phyloP scores from a whole-genome alignment of 2,329 filamentous ascomycete genomes.

The Orbilia oligospora region DNA sequence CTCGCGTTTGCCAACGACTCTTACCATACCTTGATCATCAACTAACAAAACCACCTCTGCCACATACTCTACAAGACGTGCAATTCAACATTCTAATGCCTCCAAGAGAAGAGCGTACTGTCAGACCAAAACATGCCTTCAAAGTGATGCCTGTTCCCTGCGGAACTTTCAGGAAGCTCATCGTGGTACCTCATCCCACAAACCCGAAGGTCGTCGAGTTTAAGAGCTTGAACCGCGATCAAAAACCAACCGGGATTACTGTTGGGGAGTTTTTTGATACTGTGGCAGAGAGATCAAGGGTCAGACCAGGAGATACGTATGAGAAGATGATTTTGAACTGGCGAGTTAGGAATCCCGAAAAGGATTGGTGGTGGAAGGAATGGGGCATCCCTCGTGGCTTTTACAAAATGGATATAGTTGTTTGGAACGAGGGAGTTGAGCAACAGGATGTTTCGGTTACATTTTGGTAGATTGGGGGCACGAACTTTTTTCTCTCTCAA shows the following conservation, averaged over 20 bases:
- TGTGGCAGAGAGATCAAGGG: constrained; percentile 1
- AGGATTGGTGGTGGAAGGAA: constrained; percentile 19
- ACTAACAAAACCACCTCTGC: constrained; percentile 32
- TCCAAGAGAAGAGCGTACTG: background rate
- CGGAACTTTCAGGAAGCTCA: constrained; percentile 5
- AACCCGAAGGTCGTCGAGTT: background rate
- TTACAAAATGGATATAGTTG: constrained; percentile 10
- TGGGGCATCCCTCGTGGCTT: background rate
- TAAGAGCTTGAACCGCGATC: background rate
- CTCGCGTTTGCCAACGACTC: background rate
- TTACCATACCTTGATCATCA: constrained; percentile 13
- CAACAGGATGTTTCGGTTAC: background rate
- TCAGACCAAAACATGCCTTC: background rate
- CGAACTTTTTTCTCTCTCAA: too few relatives aligned
- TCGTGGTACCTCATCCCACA: background rate
- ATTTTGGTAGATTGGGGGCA: background rate
- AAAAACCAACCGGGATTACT: background rate
- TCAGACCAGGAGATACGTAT: background rate
- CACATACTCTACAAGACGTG: constrained; percentile 36
- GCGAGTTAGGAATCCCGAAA: constrained; percentile 3
- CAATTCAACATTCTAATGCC: constrained; percentile 8
- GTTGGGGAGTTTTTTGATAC: constrained; percentile 14
- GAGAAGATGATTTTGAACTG: constrained; percentile 1
- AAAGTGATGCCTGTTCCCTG: constrained; percentile 21
- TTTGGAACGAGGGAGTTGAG: background rate